Evolutionary conservation across 345 rosid genomes (phyloP).

Genomic region (Balakata baccata): DNA sequence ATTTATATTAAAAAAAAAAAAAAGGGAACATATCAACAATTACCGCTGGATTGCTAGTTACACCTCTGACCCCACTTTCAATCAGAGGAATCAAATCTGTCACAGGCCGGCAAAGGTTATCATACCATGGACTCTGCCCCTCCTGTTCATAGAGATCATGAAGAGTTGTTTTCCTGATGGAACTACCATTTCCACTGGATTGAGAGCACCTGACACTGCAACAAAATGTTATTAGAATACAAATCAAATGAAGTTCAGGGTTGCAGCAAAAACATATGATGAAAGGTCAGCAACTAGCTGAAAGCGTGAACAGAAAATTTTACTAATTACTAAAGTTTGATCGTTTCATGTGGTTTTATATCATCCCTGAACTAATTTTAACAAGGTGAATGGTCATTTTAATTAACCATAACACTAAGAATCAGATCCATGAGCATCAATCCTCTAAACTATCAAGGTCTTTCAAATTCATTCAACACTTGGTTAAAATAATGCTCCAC

Average conservation of each 20-base stretch:
- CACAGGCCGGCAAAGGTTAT: constrained; percentile 93
- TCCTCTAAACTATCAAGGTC: background rate
- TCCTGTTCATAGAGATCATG: constrained; percentile 91
- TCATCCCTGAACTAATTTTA: background rate
- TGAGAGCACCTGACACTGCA: constrained; percentile 73
- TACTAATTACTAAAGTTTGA: background rate
- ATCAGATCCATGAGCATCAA: background rate
- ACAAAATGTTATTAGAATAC: background rate
- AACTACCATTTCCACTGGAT: constrained; percentile 54
- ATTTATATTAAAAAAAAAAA: too few species aligned
- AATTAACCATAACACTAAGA: background rate
- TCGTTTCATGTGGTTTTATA: background rate
- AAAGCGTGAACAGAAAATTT: background rate
- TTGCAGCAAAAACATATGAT: too few species aligned
- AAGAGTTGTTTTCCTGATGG: constrained; percentile 61
- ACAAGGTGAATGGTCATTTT: background rate
- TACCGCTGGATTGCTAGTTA: constrained; percentile 99
- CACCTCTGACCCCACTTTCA: constrained; percentile 89
- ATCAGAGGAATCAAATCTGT: constrained; percentile 82
- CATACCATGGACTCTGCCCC: constrained; percentile 99
- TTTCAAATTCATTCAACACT: too few species aligned
- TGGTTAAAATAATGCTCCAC: too few species aligned
- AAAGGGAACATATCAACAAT: background rate
- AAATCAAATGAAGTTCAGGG: too few species aligned
- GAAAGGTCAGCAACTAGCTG: background rate